Evolutionary conservation across 192 early-diverging fungal species (phyloP).

Genomic region (Coemansia nantahalensis): DNA sequence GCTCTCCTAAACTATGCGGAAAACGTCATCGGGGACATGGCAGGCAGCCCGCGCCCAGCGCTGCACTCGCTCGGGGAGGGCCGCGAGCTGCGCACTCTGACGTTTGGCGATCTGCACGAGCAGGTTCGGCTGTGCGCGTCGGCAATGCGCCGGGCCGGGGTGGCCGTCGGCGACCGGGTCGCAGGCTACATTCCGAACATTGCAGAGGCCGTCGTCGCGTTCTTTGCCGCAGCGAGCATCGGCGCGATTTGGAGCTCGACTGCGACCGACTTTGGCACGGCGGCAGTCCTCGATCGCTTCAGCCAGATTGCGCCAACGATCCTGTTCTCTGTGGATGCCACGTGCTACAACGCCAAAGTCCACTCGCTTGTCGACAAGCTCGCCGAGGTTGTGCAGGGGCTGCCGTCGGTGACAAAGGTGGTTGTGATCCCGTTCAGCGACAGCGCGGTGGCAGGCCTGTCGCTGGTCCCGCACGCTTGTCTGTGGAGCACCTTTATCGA

Average conservation of each 20-base stretch:
- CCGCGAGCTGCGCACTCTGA: constrained; percentile 52
- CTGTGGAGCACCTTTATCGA: constrained; percentile 59
- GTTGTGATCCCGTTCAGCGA: constrained; percentile 77
- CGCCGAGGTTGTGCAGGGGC: constrained; percentile 63
- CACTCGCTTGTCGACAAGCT: constrained; percentile 79
- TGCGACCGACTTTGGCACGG: constrained; percentile 91
- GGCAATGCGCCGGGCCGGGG: constrained; percentile 69
- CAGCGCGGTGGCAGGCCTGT: constrained; percentile 15
- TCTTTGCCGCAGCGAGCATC: constrained; percentile 74
- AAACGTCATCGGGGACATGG: constrained; percentile 67
- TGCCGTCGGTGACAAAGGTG: constrained; percentile 69
- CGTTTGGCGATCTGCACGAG: constrained; percentile 70
- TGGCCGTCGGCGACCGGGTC: constrained; percentile 79
- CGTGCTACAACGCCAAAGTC: constrained; percentile 89
- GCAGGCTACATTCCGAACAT: constrained; percentile 90
- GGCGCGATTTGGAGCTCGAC: constrained; percentile 95
- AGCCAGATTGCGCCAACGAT: constrained; percentile 88
- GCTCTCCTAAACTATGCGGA: constrained; percentile 89
- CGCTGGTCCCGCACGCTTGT: constrained; percentile 25
- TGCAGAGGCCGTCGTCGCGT: constrained; percentile 74
- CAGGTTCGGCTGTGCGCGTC: constrained; percentile 67
- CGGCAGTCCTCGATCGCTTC: constrained; percentile 91
- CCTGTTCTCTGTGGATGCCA: constrained; percentile 85
- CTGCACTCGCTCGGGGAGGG: constrained; percentile 52
- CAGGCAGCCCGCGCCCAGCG: constrained; percentile 38